phyloP scores from a whole-genome alignment of 1,284 basidiomycete genomes.

The Cystobasidiaceae sp. region DNA sequence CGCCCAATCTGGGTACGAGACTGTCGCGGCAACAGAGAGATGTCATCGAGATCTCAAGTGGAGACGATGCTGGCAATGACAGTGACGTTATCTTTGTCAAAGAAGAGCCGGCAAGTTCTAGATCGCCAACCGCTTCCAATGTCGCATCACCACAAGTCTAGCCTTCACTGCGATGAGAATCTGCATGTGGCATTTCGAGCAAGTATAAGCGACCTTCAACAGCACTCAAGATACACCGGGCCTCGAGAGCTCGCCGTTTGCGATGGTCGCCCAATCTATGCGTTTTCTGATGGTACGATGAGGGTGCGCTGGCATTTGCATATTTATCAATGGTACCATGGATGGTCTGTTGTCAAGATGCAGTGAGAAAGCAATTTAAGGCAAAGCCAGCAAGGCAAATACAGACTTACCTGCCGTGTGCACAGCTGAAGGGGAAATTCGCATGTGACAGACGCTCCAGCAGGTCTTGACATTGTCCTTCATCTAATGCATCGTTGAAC shows the following conservation, averaged over 20 bases:
- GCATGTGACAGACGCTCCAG: constrained; percentile 63
- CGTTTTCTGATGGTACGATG: not conserved
- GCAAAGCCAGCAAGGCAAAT: not conserved
- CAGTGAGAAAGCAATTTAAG: not conserved
- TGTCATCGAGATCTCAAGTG: not conserved
- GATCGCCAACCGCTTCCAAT: too few relatives aligned
- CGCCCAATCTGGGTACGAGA: too few relatives aligned
- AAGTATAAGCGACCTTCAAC: too few relatives aligned
- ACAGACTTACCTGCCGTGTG: constrained; percentile 61
- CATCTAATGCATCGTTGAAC: constrained; percentile 77
- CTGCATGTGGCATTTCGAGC: too few relatives aligned
- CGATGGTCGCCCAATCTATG: too few relatives aligned
- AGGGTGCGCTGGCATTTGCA: constrained; percentile 18
- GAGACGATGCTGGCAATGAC: not conserved
- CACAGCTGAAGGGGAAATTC: constrained; percentile 84
- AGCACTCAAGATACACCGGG: too few relatives aligned
- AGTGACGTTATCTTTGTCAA: not conserved
- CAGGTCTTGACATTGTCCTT: constrained; percentile 64
- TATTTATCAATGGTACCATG: constrained; percentile 46
- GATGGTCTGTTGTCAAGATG: constrained; percentile 40
- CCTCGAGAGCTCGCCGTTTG: too few relatives aligned
- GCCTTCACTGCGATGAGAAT: too few relatives aligned
- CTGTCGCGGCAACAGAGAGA: not conserved
- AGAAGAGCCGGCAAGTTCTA: not conserved
- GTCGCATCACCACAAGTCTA: too few relatives aligned